A percentile compares a stretch with the other conserved stretches of the same genome.
Conservation (phyloP, 2,329 filamentous ascomycete genomes). For the Nemania abortiva region DNA sequence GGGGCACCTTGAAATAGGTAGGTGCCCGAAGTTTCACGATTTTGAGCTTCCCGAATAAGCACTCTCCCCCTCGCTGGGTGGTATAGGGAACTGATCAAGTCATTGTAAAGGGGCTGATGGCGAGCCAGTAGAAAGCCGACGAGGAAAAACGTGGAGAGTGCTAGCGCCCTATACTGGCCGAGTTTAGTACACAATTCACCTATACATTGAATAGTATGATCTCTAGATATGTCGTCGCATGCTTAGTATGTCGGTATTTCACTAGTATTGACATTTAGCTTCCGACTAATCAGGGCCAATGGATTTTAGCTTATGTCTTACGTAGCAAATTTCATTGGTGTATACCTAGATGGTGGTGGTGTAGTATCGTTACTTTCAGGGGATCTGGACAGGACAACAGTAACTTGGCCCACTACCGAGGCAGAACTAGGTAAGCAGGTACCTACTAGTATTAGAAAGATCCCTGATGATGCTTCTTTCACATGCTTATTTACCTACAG, state of each 20-base stretch:
- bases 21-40: conserved; percentile 15
- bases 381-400: too few species aligned
- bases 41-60: conserved; percentile 37
- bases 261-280: not conserved
- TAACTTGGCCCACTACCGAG: too few species aligned
- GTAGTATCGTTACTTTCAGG: not conserved
- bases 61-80: conserved; percentile 20
- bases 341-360: not conserved
- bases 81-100: conserved; percentile 3
- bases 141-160: conserved; percentile 26
- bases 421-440: too few species aligned
- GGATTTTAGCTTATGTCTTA: not conserved
- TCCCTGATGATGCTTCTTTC: not conserved
- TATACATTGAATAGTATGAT: not conserved
- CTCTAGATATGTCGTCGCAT: not conserved
- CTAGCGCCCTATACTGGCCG: not conserved
- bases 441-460: not conserved
- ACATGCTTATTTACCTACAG: not conserved
- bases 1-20: conserved; percentile 29
- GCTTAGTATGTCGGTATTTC: not conserved
- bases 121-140: conserved; percentile 31
- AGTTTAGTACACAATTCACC: not conserved
- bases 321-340: not conserved
- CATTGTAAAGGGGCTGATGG: not conserved
- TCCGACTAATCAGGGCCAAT: not conserved